phyloP scores from a whole-genome alignment of 2,329 filamentous ascomycete genomes.

The Metarhizium robertsii region DNA sequence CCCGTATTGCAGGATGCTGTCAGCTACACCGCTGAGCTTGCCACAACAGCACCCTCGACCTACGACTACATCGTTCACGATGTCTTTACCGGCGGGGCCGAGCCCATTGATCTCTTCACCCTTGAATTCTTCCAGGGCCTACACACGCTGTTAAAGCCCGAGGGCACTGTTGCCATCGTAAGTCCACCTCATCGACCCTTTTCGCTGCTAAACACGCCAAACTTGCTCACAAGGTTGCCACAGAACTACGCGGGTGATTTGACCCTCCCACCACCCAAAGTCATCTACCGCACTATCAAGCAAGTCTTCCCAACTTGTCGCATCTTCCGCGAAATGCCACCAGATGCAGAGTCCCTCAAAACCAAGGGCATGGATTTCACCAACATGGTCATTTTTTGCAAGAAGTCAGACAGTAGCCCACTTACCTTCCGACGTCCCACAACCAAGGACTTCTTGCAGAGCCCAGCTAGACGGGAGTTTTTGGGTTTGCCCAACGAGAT shows the following conservation, averaged over 20 bases:
- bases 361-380: conserved; percentile 61
- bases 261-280: conserved; percentile 61
- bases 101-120: conserved; percentile 83
- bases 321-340: conserved; percentile 71
- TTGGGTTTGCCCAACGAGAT: conserved; percentile 67
- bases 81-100: conserved; percentile 93
- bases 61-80: conserved; percentile 97
- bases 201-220: background rate
- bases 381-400: conserved; percentile 95
- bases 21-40: conserved; percentile 46
- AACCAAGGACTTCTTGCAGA: conserved; percentile 60
- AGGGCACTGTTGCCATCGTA: conserved; percentile 83
- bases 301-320: conserved; percentile 82
- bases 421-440: conserved; percentile 59
- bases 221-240: background rate
- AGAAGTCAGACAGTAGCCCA: conserved; percentile 40
- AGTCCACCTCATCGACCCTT: conserved; percentile 22
- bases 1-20: conserved; percentile 78
- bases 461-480: conserved; percentile 58
- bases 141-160: conserved; percentile 58
- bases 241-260: conserved; percentile 95
- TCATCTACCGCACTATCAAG: conserved; percentile 75
- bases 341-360: conserved; percentile 37
- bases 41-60: conserved; percentile 31
- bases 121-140: conserved; percentile 70